phyloP scores from a whole-genome alignment of 257 asterid species.

The Solanum lycopersicoides region DNA sequence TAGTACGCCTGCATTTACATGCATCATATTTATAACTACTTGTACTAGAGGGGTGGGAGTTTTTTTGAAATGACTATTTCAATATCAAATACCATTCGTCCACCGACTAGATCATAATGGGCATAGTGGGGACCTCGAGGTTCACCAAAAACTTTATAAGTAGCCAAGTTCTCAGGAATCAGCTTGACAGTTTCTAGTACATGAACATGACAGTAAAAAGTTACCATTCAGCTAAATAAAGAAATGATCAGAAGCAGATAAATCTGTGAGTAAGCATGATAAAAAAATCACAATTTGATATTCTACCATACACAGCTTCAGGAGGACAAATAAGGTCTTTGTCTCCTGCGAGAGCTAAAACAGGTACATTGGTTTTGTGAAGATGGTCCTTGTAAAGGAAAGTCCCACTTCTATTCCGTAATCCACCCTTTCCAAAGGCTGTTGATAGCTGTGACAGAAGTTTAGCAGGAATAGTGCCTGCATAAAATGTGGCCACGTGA shows the following conservation, averaged over 20 bases:
- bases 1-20: constrained; percentile 56
- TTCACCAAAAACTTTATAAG: constrained; percentile 76
- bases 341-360: constrained; percentile 88
- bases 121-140: constrained; percentile 86
- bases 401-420: constrained; percentile 65
- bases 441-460: constrained; percentile 70
- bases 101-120: constrained; percentile 95
- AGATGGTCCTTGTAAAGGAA: constrained; percentile 79
- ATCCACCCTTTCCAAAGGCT: constrained; percentile 82
- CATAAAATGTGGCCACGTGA: neutral
- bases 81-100: constrained; percentile 54
- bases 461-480: constrained; percentile 93
- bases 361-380: constrained; percentile 51
- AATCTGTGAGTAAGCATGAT: neutral
- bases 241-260: neutral
- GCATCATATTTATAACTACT: neutral
- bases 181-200: constrained; percentile 59
- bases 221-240: constrained; percentile 6
- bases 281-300: neutral
- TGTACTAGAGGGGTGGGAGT: neutral
- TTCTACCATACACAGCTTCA: constrained; percentile 80
- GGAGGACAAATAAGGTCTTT: constrained; percentile 94
- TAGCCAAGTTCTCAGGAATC: constrained; percentile 60
- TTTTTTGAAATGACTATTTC: neutral
- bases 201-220: neutral